Evolutionary conservation across 2,329 filamentous ascomycete genomes (phyloP), one percentile per base, ranked within the genome.

Genomic region (Colletotrichum filicis): DNA sequence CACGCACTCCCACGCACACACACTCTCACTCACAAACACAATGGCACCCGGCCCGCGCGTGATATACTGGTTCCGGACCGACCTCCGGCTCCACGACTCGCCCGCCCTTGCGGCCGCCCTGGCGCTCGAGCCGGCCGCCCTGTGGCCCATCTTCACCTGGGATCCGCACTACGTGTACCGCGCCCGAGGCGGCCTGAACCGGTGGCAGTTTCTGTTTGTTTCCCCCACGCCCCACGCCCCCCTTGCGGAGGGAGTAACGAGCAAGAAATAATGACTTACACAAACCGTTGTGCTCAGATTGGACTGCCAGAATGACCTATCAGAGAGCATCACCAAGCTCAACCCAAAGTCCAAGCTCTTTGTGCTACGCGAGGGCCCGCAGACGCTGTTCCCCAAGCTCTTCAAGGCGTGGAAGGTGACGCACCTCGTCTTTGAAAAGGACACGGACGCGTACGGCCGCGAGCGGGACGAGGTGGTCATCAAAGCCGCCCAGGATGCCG

Each of bases 61-160:
- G 2, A 87, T 95, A 42, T 94, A 94, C 80, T 95, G 93, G 93
- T 94, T 94, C 78, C 89, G 93, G 67, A 95, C 93, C 6, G 93
- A 95, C 79, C 85, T 95, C 12, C 91, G 93, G 24, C 88, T 95
- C 2, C 93, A 95, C 82, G 93, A 95, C 80, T 94, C 92, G 0
- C 93, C 93, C 9, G 93, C 92, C 1, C 84, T 95, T 30, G 88
- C 91, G 79, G 92, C 92, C 2, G 93, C 93, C 0, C 82, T 95
- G 8, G 91, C 93, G 71, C 85, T 95, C 7, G 86, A 93, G 0
- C 92, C 93, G 1, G 88, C 88, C 65, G 90, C 88, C 24, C 84
- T 95, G 30, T 95, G 92, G 85, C 93, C 93, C 1, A 88, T 95
- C 58, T 95, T 93, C 87, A 94, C 92, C 1, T 95, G 93, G 92